A percentile compares a stretch with the other conserved stretches of the same genome.
Evolutionary conservation across 2,329 filamentous ascomycete species (phyloP).

Genomic region (Colletotrichum sp.): DNA sequence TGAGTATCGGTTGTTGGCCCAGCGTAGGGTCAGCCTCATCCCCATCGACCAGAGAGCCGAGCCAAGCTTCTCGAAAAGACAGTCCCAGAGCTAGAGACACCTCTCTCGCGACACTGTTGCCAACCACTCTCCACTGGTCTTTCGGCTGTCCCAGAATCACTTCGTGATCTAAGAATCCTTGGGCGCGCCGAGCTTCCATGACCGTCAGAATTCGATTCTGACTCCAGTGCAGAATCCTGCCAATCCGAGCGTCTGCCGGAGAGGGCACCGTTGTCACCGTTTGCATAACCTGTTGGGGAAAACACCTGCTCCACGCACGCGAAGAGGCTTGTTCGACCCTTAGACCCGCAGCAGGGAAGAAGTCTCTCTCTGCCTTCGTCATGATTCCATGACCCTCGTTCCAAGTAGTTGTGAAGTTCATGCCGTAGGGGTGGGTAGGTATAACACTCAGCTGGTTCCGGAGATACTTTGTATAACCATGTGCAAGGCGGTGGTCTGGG

Average conservation of each 20-base stretch:
- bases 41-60: conserved; percentile 34
- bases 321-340: conserved; percentile 25
- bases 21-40: neutral
- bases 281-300: conserved; percentile 57
- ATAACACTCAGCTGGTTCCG: conserved; percentile 60
- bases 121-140: conserved; percentile 70
- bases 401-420: conserved; percentile 56
- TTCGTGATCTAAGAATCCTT: conserved; percentile 74
- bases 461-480: conserved; percentile 40
- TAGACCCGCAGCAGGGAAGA: conserved; percentile 39
- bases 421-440: conserved; percentile 61
- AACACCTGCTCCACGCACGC: conserved; percentile 58
- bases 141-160: conserved; percentile 64
- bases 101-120: conserved; percentile 77
- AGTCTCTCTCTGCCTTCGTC: conserved; percentile 39
- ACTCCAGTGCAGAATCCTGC: conserved; percentile 67
- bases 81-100: conserved; percentile 72
- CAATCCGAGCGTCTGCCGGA: conserved; percentile 60
- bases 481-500: conserved; percentile 70
- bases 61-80: conserved; percentile 64
- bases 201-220: conserved; percentile 67
- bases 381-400: conserved; percentile 40
- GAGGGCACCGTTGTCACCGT: conserved; percentile 65
- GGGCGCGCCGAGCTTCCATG: conserved; percentile 71
- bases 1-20: neutral